A percentile compares a stretch with the other conserved stretches of the same genome.
These are phyloP conservation scores for Helicocarpus griseus DNA, from an alignment of 2,329 filamentous ascomycete genomes.

Conservation along the genomic window DNA sequence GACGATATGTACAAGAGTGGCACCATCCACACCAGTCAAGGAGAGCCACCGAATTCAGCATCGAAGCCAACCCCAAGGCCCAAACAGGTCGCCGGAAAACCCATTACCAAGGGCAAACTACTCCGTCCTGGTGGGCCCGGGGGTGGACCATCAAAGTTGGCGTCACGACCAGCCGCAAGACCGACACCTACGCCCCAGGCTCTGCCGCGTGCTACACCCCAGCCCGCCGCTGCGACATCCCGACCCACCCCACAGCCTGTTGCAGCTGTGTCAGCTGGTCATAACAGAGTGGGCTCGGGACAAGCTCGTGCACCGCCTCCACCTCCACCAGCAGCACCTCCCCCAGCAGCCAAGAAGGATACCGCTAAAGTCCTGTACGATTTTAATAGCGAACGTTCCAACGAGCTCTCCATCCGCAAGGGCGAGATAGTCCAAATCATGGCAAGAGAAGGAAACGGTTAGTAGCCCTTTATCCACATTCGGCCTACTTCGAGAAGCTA, in stretches of 20 bases:
- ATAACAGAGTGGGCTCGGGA: constrained; percentile 48
- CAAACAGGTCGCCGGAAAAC: constrained; percentile 75
- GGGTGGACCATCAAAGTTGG: constrained; percentile 65
- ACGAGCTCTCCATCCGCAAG: constrained; percentile 70
- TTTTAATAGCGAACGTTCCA: constrained; percentile 72
- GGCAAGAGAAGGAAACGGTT: constrained; percentile 94
- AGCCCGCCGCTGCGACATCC: constrained; percentile 25
- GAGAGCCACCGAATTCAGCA: constrained; percentile 71
- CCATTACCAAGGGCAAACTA: constrained; percentile 87
- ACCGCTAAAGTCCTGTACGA: constrained; percentile 89
- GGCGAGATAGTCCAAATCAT: constrained; percentile 80
- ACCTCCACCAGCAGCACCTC: constrained; percentile 52
- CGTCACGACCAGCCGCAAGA: constrained; percentile 37
- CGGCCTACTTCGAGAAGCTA: neutral
- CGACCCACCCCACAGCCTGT: constrained; percentile 39
- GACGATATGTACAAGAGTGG: constrained; percentile 92
- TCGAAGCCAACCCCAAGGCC: constrained; percentile 79
- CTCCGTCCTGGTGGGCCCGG: constrained; percentile 83
- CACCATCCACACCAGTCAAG: constrained; percentile 73
- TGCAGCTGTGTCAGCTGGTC: constrained; percentile 28
- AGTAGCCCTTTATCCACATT: constrained; percentile 22
- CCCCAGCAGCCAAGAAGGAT: constrained; percentile 54
- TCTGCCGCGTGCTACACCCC: constrained; percentile 18
- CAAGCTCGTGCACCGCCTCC: constrained; percentile 55
- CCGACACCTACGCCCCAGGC: constrained; percentile 26